Evolutionary conservation across 2,329 filamentous ascomycete species (phyloP).

Genomic region (Ophiostoma piceae): DNA sequence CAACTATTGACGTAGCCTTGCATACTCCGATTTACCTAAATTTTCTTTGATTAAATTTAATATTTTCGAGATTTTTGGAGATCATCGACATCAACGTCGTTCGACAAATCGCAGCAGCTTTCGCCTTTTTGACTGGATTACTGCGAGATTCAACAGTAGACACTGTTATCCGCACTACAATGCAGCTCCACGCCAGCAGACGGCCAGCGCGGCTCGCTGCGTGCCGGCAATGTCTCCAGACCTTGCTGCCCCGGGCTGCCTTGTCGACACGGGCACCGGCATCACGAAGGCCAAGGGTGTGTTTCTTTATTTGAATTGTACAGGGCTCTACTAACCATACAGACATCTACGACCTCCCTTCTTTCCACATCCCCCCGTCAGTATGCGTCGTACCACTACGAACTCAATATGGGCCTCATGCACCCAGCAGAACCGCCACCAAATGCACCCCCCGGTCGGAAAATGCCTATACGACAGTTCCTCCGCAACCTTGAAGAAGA

Average conservation of each 20-base stretch:
- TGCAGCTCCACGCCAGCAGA: slow-evolving; percentile 2
- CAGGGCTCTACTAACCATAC: background rate
- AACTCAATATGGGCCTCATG: background rate
- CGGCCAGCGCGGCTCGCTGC: slow-evolving; percentile 10
- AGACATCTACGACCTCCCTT: background rate
- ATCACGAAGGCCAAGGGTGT: background rate
- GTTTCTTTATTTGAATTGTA: background rate
- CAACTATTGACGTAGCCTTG: background rate
- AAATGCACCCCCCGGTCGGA: background rate
- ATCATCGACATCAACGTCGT: background rate
- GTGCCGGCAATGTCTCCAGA: slow-evolving; percentile 4
- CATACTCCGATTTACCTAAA: background rate
- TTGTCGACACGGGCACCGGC: background rate
- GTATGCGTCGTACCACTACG: background rate
- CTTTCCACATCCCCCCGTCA: background rate
- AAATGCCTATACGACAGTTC: slow-evolving; percentile 37
- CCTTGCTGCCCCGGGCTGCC: background rate
- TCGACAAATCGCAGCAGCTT: background rate
- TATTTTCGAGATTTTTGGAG: background rate
- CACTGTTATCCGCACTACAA: background rate
- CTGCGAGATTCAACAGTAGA: background rate
- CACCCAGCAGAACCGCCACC: background rate
- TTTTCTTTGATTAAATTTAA: background rate
- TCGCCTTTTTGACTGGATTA: no score
- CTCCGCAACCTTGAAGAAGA: slow-evolving; percentile 35